These are phyloP conservation scores for Tetrapisispora phaffii DNA, from an alignment of 805 yeast genomes.

Conservation along the genomic window DNA sequence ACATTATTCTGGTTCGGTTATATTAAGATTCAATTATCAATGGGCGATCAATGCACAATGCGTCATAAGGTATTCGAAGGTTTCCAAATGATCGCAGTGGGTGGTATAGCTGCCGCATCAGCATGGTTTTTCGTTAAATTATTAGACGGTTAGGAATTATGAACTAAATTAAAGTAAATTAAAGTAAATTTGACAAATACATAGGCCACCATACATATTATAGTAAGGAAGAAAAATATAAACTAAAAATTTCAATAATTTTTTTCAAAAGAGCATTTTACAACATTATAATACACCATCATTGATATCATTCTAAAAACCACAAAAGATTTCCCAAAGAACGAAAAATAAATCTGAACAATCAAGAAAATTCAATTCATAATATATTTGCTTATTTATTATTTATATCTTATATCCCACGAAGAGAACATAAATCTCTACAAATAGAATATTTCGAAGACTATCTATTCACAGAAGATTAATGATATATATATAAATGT, in stretches of 20 bases:
- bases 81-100: conserved; percentile 81
- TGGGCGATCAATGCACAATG: conserved; percentile 66
- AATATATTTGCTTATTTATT: too few relatives aligned
- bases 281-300: not conserved
- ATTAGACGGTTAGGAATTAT: conserved; percentile 35
- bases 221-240: not conserved
- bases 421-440: too few relatives aligned
- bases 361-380: too few relatives aligned
- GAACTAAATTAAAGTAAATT: not conserved
- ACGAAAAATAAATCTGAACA: too few relatives aligned
- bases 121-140: conserved; percentile 85
- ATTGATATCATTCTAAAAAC: too few relatives aligned
- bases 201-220: not conserved
- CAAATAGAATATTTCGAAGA: too few relatives aligned
- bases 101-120: conserved; percentile 93
- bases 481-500: too few relatives aligned
- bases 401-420: too few relatives aligned
- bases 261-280: not conserved
- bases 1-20: conserved; percentile 83
- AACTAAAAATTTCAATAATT: too few relatives aligned
- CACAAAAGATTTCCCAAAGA: not conserved
- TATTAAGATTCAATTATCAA: conserved; percentile 73
- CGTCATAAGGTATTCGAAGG: conserved; percentile 64
- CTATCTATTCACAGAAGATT: too few relatives aligned
- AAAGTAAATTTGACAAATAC: not conserved